Evolutionary conservation across 495 filamentous ascomycete genomes (phyloP).

Genomic region (Lasiosphaeria miniovina): DNA sequence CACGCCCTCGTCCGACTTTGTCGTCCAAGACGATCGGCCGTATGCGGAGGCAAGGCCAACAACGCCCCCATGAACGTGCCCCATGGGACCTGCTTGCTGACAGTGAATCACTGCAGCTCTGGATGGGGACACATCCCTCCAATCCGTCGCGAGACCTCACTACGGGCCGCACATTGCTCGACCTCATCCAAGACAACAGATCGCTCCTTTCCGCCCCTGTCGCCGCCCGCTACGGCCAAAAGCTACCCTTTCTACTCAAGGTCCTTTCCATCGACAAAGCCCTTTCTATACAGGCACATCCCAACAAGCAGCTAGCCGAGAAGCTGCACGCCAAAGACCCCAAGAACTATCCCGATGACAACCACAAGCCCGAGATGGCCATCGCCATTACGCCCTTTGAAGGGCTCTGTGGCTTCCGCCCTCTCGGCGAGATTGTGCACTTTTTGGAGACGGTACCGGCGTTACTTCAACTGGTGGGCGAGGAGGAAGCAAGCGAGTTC

Average conservation of each 20-base stretch:
- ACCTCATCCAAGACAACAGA: slow-evolving; percentile 85
- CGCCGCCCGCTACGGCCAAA: slow-evolving; percentile 53
- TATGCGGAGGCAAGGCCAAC: slow-evolving; percentile 74
- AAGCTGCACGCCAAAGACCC: slow-evolving; percentile 79
- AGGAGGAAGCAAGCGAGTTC: slow-evolving; percentile 64
- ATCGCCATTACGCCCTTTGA: slow-evolving; percentile 96
- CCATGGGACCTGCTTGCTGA: slow-evolving; percentile 8
- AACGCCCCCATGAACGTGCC: background rate
- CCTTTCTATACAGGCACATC: slow-evolving; percentile 94
- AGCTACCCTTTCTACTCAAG: slow-evolving; percentile 96
- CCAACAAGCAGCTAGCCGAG: slow-evolving; percentile 96
- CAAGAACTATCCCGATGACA: slow-evolving; percentile 97
- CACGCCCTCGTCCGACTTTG: slow-evolving; percentile 66
- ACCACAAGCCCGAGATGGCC: slow-evolving; percentile 99
- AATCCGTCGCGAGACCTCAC: slow-evolving; percentile 85
- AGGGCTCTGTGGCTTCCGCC: slow-evolving; percentile 92
- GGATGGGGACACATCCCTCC: slow-evolving; percentile 98
- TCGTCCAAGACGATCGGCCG: slow-evolving; percentile 74
- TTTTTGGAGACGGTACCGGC: slow-evolving; percentile 74
- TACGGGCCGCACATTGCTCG: slow-evolving; percentile 79
- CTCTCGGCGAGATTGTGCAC: slow-evolving; percentile 77
- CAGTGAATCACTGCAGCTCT: slow-evolving; percentile 57
- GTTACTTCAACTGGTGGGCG: slow-evolving; percentile 73
- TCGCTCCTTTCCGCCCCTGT: slow-evolving; percentile 71
- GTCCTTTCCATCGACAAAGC: slow-evolving; percentile 92